These are phyloP conservation scores for Lentinula sp. DNA, from an alignment of 768 basidiomycete species.

Conservation along the genomic window DNA sequence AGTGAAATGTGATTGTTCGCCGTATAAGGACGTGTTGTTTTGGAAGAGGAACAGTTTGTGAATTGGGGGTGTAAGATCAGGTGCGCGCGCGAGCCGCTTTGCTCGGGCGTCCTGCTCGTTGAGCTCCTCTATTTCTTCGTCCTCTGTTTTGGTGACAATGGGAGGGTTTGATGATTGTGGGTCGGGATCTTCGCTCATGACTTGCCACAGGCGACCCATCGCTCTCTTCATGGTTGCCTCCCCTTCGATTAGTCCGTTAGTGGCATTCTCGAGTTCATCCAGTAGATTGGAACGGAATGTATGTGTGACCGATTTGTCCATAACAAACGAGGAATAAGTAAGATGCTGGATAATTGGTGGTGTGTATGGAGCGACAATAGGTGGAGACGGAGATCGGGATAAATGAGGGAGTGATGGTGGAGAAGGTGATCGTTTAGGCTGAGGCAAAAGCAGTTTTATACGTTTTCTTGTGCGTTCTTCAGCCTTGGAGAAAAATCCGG, in stretches of 20 bases:
- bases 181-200: conserved; percentile 61
- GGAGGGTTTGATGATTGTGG: conserved; percentile 24
- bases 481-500: conserved; percentile 36
- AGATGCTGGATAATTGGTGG: conserved; percentile 62
- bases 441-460: conserved; percentile 60
- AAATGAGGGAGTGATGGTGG: conserved; percentile 73
- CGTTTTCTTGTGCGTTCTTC: conserved; percentile 84
- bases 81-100: conserved; percentile 48
- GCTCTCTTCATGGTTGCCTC: conserved; percentile 70
- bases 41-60: conserved; percentile 64
- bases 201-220: conserved; percentile 77
- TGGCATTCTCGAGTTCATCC: conserved; percentile 76
- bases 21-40: conserved; percentile 33
- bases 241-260: conserved; percentile 80
- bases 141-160: conserved; percentile 62
- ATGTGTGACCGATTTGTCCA: conserved; percentile 80
- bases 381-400: conserved; percentile 69
- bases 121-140: conserved; percentile 49
- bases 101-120: conserved; percentile 29
- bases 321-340: conserved; percentile 77
- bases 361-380: conserved; percentile 71
- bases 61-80: conserved; percentile 57
- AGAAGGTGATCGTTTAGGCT: conserved; percentile 58
- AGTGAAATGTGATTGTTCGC: conserved; percentile 59
- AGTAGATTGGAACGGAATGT: conserved; percentile 76